A percentile compares a stretch with the other conserved stretches of the same genome.
These are phyloP conservation scores for Coniochaeta sp. DNA, from an alignment of 2,329 filamentous ascomycete species.

Conservation along the genomic window DNA sequence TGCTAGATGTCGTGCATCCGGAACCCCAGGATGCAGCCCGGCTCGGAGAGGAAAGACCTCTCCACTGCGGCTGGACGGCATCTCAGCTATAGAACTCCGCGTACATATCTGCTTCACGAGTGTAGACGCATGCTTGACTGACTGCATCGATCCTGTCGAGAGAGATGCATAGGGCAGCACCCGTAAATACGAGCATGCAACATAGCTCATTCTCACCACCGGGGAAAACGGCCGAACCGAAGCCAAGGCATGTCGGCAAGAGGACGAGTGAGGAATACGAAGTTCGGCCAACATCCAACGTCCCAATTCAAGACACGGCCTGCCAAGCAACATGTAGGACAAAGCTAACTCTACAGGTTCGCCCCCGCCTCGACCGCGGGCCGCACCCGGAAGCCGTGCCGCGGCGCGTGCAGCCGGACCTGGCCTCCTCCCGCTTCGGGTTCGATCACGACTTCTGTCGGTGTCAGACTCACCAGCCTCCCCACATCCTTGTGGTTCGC, in stretches of 20 bases:
- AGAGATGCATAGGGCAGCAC: not conserved
- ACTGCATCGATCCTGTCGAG: not conserved
- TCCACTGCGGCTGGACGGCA: not conserved
- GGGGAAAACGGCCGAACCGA: not conserved
- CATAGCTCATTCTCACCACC: not conserved
- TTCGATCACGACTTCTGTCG: constrained; percentile 52
- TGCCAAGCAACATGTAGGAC: not conserved
- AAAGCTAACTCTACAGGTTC: not conserved
- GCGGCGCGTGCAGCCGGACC: constrained; percentile 53
- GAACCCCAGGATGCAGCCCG: not conserved
- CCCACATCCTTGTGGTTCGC: constrained; percentile 51
- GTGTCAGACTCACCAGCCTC: constrained; percentile 41
- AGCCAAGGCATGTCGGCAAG: not conserved
- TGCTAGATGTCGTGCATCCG: not conserved
- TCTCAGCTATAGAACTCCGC: not conserved
- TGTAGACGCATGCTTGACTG: not conserved
- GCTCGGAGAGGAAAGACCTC: not conserved
- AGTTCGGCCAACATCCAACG: not conserved
- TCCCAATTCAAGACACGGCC: not conserved
- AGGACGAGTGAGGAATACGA: not conserved
- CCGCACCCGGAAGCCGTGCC: constrained; percentile 48
- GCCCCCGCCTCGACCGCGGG: constrained; percentile 12
- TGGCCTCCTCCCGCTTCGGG: constrained; percentile 30
- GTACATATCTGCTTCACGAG: not conserved
- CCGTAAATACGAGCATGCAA: not conserved